Conservation (phyloP, 768 basidiomycete genomes). For the Leccinum sublutescens region DNA sequence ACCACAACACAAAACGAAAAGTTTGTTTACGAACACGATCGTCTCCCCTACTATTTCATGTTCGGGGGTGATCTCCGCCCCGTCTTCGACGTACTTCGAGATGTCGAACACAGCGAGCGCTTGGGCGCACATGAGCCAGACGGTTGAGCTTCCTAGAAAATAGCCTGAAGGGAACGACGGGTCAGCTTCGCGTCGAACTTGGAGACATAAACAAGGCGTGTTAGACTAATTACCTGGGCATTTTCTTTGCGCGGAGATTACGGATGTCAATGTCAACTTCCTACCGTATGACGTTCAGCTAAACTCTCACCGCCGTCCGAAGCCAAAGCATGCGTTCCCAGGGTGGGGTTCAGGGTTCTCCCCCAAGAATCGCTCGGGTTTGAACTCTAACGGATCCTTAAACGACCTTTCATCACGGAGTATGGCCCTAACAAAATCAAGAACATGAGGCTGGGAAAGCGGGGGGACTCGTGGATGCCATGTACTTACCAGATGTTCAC, state of each 20-base stretch:
- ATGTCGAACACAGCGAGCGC: conserved; percentile 47
- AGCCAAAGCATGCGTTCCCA: conserved; percentile 11
- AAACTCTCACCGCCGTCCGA: conserved; percentile 18
- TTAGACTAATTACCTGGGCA: not conserved
- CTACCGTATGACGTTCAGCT: too few species aligned
- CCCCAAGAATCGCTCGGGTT: too few species aligned
- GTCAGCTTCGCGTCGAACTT: not conserved
- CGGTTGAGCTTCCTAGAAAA: conserved; percentile 24
- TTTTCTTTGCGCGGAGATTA: not conserved
- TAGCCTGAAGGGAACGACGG: not conserved
- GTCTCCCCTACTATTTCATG: conserved; percentile 30
- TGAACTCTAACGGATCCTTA: too few species aligned
- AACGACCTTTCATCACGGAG: too few species aligned
- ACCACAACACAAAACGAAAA: not conserved
- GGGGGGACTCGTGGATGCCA: too few species aligned
- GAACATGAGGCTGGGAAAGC: too few species aligned
- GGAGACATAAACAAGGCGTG: not conserved
- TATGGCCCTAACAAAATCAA: too few species aligned
- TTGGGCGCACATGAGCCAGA: conserved; percentile 29
- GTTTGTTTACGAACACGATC: conserved; percentile 4
- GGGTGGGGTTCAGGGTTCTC: too few species aligned
- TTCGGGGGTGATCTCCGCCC: conserved; percentile 43
- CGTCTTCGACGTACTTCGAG: conserved; percentile 39
- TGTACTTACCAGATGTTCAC: too few species aligned
- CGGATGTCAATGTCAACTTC: not conserved